Evolutionary conservation across 148 eudicot genomes (phyloP), one percentile per base, ranked within the genome.

Genomic region (Vaccinium macrocarpon): DNA sequence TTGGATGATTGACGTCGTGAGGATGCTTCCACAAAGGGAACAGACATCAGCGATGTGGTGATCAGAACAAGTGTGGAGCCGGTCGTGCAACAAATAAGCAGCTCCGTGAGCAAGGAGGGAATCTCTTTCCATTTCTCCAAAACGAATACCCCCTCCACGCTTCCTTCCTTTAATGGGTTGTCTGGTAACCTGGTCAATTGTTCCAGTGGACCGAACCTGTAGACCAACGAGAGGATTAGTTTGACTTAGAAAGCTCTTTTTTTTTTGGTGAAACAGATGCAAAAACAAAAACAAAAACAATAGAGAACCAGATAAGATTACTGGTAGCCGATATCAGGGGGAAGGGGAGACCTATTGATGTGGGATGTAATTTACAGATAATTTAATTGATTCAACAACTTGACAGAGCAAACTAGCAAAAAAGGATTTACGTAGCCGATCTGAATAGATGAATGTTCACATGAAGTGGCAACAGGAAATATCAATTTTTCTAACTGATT

Each of bases 81-180:
- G 88, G 83, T 96, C 99, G 42, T 96, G 97, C 77, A 96, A 84
- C 46, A 93, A 83, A 85, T 96, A 96, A 23, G 99, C 93, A 21
- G 99, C 98, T 10, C 99, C 99, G 32, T 96, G 99, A 51, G 99
- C 99, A 50, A 96, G 92, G 86, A 96, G 90, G 4, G 99, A 93
- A 53, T 96, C 99, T 62, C 99, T 88, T 85, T 96, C 99, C 99
- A 96, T 96, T 86, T 96, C 99, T 51, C 99, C 99, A 72, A 96
- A 96, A 57, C 99, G 97, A 14, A 96, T 84, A 87, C 99, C 99
- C 38, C 99, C 99, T 75, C 99, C 99, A 0, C 90, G 91, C 90
- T 96, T 96, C 87, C 99, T 92, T 73, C 99, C 99, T 84, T 96
- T 96, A 75, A 96, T 90, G 27, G 99, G 99, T 83, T 96, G 99